phyloP scores from a whole-genome alignment of 345 rosid species.

The Bruguiera sexangula region DNA sequence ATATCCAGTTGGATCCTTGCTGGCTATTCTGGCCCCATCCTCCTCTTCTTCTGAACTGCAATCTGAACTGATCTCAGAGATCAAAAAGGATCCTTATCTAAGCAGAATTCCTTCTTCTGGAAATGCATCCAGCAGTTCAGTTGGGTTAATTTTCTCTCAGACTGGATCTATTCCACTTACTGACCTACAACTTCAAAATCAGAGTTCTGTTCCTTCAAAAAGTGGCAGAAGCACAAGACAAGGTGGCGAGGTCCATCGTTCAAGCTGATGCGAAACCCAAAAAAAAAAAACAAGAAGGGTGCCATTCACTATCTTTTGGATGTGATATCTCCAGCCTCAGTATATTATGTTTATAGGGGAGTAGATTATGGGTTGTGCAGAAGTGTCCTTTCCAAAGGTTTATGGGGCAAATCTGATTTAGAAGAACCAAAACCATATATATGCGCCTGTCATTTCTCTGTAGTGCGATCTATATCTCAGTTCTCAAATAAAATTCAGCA shows the following conservation, averaged over 20 bases:
- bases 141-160: conserved; percentile 69
- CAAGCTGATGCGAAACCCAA: conserved; percentile 42
- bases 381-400: conserved; percentile 23
- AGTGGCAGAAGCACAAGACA: conserved; percentile 66
- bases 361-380: conserved; percentile 35
- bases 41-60: conserved; percentile 16
- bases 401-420: conserved; percentile 26
- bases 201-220: conserved; percentile 57
- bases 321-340: conserved; percentile 14
- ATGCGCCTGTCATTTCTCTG: neutral
- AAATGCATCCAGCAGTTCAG: conserved; percentile 56
- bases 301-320: conserved; percentile 19
- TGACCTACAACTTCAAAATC: conserved; percentile 68
- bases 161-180: conserved; percentile 56
- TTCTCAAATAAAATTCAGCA: conserved; percentile 29
- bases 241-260: conserved; percentile 65
- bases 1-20: conserved; percentile 23
- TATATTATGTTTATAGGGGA: conserved; percentile 26
- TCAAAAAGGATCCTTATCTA: conserved; percentile 16
- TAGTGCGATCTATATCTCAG: no score
- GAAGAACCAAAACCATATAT: conserved; percentile 1
- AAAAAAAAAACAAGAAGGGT: conserved; percentile 4
- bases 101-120: conserved; percentile 37
- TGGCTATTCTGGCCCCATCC: conserved; percentile 23
- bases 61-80: conserved; percentile 2